Evolutionary conservation across 306 rosid genomes (phyloP).

Genomic region (Vigna trinervia): DNA sequence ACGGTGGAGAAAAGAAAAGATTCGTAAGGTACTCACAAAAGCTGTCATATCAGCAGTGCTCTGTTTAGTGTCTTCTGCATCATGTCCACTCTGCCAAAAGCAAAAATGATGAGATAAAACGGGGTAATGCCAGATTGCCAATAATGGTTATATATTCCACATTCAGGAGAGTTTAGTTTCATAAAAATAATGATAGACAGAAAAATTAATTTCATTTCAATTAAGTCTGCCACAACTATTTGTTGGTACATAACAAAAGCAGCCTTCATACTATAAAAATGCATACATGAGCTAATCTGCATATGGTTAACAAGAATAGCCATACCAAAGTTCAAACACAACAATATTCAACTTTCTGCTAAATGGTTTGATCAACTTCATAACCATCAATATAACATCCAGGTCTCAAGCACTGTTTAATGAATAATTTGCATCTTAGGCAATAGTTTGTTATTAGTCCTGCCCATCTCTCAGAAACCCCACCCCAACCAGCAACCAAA

Average conservation of each 20-base stretch:
- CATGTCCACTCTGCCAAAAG: conserved; percentile 8
- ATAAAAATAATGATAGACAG: not conserved
- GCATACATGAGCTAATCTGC: not conserved
- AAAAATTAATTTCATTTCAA: not conserved
- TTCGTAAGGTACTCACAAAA: conserved; percentile 8
- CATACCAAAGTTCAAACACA: not conserved
- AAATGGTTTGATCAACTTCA: conserved; percentile 2
- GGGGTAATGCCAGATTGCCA: not conserved
- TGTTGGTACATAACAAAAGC: not conserved
- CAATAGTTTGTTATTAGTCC: not conserved
- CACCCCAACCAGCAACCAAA: not conserved
- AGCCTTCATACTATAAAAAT: not conserved
- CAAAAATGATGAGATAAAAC: not conserved
- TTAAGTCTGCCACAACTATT: not conserved
- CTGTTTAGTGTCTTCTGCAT: conserved; percentile 23
- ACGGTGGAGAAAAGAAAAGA: not conserved
- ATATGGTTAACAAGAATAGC: not conserved
- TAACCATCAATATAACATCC: not conserved
- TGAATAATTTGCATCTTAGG: no score
- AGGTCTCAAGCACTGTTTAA: not conserved
- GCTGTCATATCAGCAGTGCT: conserved; percentile 14
- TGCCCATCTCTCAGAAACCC: not conserved
- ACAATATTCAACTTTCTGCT: not conserved
- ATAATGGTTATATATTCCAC: not conserved
- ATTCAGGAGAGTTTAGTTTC: not conserved